Conservation (phyloP, 345 rosid species). For the Eucalyptus polybractea region DNA sequence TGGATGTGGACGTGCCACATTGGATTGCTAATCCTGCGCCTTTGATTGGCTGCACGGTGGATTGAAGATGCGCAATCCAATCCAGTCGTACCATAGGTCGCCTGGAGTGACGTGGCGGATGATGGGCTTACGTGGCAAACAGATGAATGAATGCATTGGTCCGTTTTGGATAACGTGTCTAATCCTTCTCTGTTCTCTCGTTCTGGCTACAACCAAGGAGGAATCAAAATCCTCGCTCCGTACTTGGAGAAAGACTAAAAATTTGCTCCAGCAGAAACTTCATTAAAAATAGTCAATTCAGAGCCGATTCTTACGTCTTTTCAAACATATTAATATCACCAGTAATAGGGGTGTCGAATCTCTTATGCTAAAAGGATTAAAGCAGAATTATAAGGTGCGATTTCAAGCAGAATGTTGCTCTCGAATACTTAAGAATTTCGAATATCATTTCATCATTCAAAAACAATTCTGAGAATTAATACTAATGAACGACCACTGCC, state of each 20-base stretch:
- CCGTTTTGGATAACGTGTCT: constrained; percentile 32
- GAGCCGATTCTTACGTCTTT: neutral
- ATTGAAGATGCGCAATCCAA: constrained; percentile 40
- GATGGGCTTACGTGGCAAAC: constrained; percentile 25
- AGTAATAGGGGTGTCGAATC: neutral
- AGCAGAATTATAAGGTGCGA: neutral
- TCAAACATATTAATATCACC: neutral
- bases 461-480: neutral
- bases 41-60: constrained; percentile 21
- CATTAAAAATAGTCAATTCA: neutral
- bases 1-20: constrained; percentile 41
- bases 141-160: constrained; percentile 1
- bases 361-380: neutral
- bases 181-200: neutral
- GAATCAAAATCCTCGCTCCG: neutral
- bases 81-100: constrained; percentile 32
- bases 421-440: neutral
- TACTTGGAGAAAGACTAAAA: neutral
- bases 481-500: neutral
- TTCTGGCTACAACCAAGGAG: neutral
- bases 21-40: constrained; percentile 7
- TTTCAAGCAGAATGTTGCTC: neutral
- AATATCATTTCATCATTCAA: neutral
- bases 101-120: constrained; percentile 32
- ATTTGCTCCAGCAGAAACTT: neutral